Evolutionary conservation across 1,139 yeast species (phyloP).

Genomic region (Hanseniaspora uvarum): DNA sequence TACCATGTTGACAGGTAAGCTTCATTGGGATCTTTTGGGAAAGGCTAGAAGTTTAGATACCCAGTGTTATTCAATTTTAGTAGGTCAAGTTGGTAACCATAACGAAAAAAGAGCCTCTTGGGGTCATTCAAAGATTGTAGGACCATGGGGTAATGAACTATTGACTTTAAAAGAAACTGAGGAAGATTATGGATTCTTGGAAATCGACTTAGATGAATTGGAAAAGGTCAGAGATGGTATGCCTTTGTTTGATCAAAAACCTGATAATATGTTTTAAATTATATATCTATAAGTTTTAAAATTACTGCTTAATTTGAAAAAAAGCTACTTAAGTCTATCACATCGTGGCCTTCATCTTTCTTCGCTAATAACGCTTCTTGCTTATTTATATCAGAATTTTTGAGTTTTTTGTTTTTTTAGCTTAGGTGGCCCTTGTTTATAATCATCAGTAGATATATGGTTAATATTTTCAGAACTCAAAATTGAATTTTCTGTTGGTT

Average conservation of each 20-base stretch:
- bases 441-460: no score
- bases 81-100: constrained; percentile 84
- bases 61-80: constrained; percentile 78
- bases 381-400: no score
- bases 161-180: constrained; percentile 45
- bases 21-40: constrained; percentile 79
- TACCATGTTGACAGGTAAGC: constrained; percentile 79
- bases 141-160: constrained; percentile 81
- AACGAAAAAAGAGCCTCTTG: constrained; percentile 50
- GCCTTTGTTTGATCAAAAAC: constrained; percentile 66
- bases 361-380: not conserved
- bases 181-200: constrained; percentile 51
- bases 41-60: constrained; percentile 78
- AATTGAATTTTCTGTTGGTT: not conserved
- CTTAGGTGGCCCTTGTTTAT: not conserved
- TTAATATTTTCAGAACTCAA: not conserved
- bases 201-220: constrained; percentile 48
- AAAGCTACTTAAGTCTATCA: not conserved
- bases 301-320: not conserved
- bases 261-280: constrained; percentile 42
- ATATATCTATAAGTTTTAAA: not conserved
- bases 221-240: constrained; percentile 48
- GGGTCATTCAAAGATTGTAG: constrained; percentile 77
- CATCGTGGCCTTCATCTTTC: not conserved
- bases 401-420: not conserved